These are phyloP conservation scores for Colletotrichum sp. DNA, from an alignment of 2,329 filamentous ascomycete genomes.

Conservation along the genomic window DNA sequence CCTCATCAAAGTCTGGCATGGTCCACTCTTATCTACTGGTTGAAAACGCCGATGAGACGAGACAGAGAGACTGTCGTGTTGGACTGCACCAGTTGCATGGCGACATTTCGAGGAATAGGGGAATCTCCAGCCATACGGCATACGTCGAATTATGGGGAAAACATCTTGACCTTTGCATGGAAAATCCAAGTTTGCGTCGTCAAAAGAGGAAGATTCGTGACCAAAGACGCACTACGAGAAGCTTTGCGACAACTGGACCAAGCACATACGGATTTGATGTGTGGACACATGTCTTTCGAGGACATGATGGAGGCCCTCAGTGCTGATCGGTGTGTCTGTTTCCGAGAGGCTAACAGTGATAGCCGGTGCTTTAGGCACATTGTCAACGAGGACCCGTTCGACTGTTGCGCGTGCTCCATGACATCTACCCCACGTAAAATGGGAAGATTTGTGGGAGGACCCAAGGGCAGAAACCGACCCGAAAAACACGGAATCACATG, in stretches of 20 bases:
- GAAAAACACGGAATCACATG: background rate
- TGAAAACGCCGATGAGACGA: accelerated
- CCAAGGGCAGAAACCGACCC: too few relatives aligned
- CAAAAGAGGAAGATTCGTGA: background rate
- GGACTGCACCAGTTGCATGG: background rate
- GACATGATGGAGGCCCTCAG: background rate
- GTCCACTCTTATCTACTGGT: background rate
- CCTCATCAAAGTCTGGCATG: background rate
- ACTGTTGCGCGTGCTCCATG: background rate
- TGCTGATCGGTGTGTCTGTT: background rate
- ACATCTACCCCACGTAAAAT: accelerated
- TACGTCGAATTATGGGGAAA: background rate
- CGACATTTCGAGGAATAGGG: background rate
- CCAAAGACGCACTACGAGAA: background rate
- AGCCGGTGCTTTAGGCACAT: background rate
- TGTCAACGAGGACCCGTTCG: accelerated
- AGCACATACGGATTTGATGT: background rate
- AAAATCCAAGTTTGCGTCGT: background rate
- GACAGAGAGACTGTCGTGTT: accelerated
- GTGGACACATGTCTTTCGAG: background rate
- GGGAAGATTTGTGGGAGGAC: background rate
- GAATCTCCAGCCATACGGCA: background rate
- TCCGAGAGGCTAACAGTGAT: background rate
- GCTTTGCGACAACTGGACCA: background rate
- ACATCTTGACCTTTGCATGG: background rate